Evolutionary conservation across 352 stramenopile species (phyloP).

Genomic region (Pythium myriotylum): DNA sequence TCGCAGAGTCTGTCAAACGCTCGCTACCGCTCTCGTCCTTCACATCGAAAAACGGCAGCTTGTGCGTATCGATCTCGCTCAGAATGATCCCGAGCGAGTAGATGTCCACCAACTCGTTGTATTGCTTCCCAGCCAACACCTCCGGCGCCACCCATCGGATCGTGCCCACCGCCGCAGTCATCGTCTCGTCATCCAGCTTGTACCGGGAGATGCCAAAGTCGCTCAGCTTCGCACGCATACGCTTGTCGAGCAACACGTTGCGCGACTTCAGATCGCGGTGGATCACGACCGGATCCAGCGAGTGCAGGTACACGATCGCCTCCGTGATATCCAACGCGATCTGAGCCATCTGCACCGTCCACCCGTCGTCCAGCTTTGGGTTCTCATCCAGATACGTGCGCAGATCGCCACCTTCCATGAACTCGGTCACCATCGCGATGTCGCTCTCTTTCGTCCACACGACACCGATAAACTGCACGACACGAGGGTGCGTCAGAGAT

Average conservation of each 20-base stretch:
- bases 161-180: slow-evolving; percentile 23
- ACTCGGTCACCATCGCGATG: slow-evolving; percentile 31
- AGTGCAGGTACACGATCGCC: slow-evolving; percentile 30
- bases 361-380: not conserved
- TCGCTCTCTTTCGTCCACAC: slow-evolving; percentile 35
- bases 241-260: slow-evolving; percentile 36
- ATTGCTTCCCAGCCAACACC: slow-evolving; percentile 14
- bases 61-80: slow-evolving; percentile 24
- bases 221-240: slow-evolving; percentile 37
- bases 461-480: slow-evolving; percentile 31
- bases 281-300: too few species aligned
- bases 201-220: slow-evolving; percentile 39
- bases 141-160: slow-evolving; percentile 24
- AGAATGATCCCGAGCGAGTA: slow-evolving; percentile 26
- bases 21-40: slow-evolving; percentile 11
- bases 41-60: slow-evolving; percentile 21
- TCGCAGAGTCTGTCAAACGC: slow-evolving; percentile 24
- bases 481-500: slow-evolving; percentile 13
- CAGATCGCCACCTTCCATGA: slow-evolving; percentile 33
- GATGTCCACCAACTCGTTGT: slow-evolving; percentile 25
- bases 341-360: slow-evolving; percentile 6
- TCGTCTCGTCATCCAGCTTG: slow-evolving; percentile 23
- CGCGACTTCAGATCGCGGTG: slow-evolving; percentile 46
- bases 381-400: slow-evolving; percentile 13
- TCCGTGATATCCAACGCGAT: slow-evolving; percentile 25